Conservation (phyloP, 2,329 filamentous ascomycete genomes). For the Byssochlamys sp. region DNA sequence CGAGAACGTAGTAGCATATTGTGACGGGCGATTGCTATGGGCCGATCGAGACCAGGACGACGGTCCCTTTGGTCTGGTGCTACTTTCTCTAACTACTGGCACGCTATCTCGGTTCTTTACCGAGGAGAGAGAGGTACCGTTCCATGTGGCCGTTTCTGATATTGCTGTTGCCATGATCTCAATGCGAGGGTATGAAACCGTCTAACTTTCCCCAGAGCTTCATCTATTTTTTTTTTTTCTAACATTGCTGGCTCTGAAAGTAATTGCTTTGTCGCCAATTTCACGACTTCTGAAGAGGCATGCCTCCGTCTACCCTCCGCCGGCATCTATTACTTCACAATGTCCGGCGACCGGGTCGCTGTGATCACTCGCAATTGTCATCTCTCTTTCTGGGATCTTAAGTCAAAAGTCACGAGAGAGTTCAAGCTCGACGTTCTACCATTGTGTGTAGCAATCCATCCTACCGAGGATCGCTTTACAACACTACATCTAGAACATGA, state of each 20-base stretch:
- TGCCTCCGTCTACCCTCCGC: conserved; percentile 20
- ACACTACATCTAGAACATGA: neutral
- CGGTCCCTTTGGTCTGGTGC: conserved; percentile 5
- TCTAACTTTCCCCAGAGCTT: neutral
- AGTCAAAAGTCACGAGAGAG: neutral
- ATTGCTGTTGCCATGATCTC: conserved; percentile 13
- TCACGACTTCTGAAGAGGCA: conserved; percentile 10
- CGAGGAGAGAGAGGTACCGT: conserved; percentile 13
- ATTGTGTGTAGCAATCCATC: neutral
- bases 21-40: conserved; percentile 14
- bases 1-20: conserved; percentile 10
- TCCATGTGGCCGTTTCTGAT: conserved; percentile 12
- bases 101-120: conserved; percentile 11
- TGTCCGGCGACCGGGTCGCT: conserved; percentile 12
- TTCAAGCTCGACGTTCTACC: neutral
- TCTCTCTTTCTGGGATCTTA: neutral
- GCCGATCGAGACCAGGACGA: conserved; percentile 2
- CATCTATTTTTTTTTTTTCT: neutral
- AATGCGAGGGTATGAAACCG: conserved; percentile 12
- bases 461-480: neutral
- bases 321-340: conserved; percentile 9
- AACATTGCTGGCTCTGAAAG: conserved; percentile 7
- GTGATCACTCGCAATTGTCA: neutral
- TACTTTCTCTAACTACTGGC: conserved; percentile 8
- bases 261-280: conserved; percentile 23